Conservation (phyloP, 2,329 filamentous ascomycete species). For the Cryphonectria parasitica region DNA sequence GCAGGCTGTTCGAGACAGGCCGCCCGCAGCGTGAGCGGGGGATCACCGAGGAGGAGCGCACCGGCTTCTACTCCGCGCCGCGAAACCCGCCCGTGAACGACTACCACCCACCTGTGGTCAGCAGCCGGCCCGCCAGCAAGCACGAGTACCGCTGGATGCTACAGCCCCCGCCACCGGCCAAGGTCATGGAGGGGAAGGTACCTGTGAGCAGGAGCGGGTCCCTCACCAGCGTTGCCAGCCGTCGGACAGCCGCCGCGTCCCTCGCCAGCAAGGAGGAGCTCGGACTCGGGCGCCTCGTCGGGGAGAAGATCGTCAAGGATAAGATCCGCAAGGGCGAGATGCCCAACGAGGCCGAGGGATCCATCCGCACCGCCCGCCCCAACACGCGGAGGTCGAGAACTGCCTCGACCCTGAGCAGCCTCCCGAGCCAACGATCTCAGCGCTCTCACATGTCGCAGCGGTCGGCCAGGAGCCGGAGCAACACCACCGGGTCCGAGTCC, state of each 20-base stretch:
- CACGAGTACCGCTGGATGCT: constrained; percentile 88
- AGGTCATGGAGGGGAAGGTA: constrained; percentile 87
- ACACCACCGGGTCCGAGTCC: constrained; percentile 36
- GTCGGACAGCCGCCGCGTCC: constrained; percentile 42
- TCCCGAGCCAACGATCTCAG: constrained; percentile 34
- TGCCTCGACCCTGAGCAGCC: constrained; percentile 33
- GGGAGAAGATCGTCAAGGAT: constrained; percentile 51
- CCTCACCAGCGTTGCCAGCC: constrained; percentile 55
- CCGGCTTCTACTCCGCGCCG: constrained; percentile 63
- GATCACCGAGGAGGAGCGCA: constrained; percentile 53
- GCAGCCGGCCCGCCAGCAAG: constrained; percentile 69
- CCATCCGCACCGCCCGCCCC: constrained; percentile 31
- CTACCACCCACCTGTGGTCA: constrained; percentile 82
- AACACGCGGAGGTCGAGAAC: constrained; percentile 32
- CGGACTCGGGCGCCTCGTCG: constrained; percentile 47
- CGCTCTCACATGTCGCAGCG: constrained; percentile 10
- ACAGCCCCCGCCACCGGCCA: constrained; percentile 86
- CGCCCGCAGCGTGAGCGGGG: constrained; percentile 57
- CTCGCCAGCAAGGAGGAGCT: constrained; percentile 42
- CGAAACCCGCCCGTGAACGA: constrained; percentile 80
- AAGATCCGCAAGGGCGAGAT: constrained; percentile 49
- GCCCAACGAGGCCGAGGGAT: constrained; percentile 35
- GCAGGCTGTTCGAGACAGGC: constrained; percentile 54
- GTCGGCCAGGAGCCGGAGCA: constrained; percentile 32
- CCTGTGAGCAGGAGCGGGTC: constrained; percentile 67